A percentile compares a stretch with the other conserved stretches of the same genome.
Evolutionary conservation across 345 rosid species (phyloP).

Genomic region (Alliaria petiolata): DNA sequence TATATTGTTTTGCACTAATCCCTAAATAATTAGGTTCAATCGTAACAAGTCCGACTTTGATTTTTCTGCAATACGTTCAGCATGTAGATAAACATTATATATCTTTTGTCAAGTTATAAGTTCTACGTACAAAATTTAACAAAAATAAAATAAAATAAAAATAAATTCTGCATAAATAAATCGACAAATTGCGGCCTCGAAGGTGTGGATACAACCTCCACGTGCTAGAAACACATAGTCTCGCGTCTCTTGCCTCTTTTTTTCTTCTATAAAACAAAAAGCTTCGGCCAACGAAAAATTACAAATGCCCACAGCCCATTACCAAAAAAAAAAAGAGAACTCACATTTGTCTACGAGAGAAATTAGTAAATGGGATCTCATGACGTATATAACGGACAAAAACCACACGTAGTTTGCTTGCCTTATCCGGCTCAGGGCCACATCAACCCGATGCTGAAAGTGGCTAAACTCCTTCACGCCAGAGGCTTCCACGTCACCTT

Average conservation of each 20-base stretch:
- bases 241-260: no score
- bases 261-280: neutral
- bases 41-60: neutral
- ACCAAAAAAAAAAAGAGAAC: neutral
- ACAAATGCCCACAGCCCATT: neutral
- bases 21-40: neutral
- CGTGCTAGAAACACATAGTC: neutral
- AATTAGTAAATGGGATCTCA: slow-evolving; percentile 18
- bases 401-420: slow-evolving; percentile 28
- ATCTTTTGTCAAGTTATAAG: neutral
- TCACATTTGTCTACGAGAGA: neutral
- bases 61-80: neutral
- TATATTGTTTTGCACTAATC: neutral
- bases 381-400: neutral
- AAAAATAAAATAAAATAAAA: no score
- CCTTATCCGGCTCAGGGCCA: slow-evolving; percentile 33
- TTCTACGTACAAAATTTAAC: neutral
- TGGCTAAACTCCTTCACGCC: slow-evolving; percentile 26
- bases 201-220: neutral
- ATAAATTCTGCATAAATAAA: neutral
- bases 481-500: slow-evolving; percentile 30
- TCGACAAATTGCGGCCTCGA: neutral
- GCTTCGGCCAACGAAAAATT: neutral
- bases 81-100: neutral
- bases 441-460: slow-evolving; percentile 26